Evolutionary conservation across 202 grass and related monocot genomes (phyloP).

Genomic region (Musa balbisiana): DNA sequence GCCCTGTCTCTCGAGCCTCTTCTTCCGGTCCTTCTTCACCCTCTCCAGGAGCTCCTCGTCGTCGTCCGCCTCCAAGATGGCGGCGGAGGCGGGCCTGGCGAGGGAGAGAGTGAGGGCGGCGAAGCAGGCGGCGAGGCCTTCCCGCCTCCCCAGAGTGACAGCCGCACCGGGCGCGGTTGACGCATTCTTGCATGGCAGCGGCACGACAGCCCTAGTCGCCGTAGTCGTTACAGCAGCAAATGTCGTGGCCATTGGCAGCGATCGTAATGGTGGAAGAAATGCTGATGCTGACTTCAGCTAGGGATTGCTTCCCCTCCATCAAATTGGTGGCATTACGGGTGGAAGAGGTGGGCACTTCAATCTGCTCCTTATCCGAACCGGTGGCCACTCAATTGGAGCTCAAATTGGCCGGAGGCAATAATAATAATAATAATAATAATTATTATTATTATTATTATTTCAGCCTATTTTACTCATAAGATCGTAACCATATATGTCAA

Average conservation of each 20-base stretch:
- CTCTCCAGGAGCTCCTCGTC: constrained; percentile 78
- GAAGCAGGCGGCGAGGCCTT: constrained; percentile 39
- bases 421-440: too few species aligned
- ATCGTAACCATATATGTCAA: too few species aligned
- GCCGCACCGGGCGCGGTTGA: neutral
- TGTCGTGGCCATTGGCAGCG: neutral
- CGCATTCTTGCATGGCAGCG: neutral
- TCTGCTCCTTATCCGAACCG: neutral
- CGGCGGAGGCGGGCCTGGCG: constrained; percentile 23
- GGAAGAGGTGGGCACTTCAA: neutral
- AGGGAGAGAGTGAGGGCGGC: constrained; percentile 26
- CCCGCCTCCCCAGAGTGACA: constrained; percentile 29
- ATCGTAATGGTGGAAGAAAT: too few species aligned
- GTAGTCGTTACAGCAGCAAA: neutral
- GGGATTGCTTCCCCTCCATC: too few species aligned
- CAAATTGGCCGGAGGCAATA: too few species aligned
- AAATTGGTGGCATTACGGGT: too few species aligned
- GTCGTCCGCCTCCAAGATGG: constrained; percentile 71
- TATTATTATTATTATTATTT: too few species aligned
- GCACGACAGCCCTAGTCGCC: neutral
- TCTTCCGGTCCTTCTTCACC: constrained; percentile 78
- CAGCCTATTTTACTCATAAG: too few species aligned
- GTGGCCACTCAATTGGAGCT: too few species aligned
- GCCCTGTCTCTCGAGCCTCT: constrained; percentile 66
- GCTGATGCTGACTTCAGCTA: too few species aligned